A percentile compares a stretch with the other conserved stretches of the same genome.
Conservation (phyloP, 2,329 filamentous ascomycete species). For the Diaporthe sp. region DNA sequence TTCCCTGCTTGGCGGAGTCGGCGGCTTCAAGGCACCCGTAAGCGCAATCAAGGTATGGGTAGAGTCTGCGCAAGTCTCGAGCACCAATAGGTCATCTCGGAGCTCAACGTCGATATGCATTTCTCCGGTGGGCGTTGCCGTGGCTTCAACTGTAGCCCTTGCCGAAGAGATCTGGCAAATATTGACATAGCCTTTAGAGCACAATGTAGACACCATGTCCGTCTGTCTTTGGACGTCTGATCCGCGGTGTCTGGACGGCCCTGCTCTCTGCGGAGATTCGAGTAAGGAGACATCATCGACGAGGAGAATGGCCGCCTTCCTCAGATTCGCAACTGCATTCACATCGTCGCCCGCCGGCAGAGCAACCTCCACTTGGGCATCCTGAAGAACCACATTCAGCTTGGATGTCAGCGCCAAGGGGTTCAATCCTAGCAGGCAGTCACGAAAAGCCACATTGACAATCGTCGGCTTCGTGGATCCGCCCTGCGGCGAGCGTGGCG, state of each 20-base stretch:
- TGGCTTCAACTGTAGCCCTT: slow-evolving; percentile 74
- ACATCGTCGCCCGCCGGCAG: slow-evolving; percentile 76
- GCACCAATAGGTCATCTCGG: slow-evolving; percentile 85
- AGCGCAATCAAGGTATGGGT: slow-evolving; percentile 90
- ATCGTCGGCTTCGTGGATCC: slow-evolving; percentile 68
- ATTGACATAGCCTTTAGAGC: slow-evolving; percentile 82
- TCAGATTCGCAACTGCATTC: slow-evolving; percentile 75
- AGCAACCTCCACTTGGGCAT: slow-evolving; percentile 78
- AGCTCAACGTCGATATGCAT: slow-evolving; percentile 84
- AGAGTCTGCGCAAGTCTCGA: slow-evolving; percentile 97
- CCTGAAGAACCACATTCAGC: slow-evolving; percentile 81
- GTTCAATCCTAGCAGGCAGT: slow-evolving; percentile 88
- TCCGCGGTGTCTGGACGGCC: slow-evolving; percentile 50
- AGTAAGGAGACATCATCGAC: slow-evolving; percentile 78
- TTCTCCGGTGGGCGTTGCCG: slow-evolving; percentile 67
- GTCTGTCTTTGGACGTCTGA: slow-evolving; percentile 55
- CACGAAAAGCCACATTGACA: slow-evolving; percentile 81
- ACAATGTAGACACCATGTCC: slow-evolving; percentile 68
- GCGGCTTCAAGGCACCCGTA: slow-evolving; percentile 84
- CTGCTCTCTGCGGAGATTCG: slow-evolving; percentile 56
- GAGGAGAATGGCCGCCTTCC: slow-evolving; percentile 85
- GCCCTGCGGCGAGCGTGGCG: slow-evolving; percentile 43
- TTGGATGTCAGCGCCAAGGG: slow-evolving; percentile 83
- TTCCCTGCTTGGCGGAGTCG: slow-evolving; percentile 84
- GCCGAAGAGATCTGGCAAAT: slow-evolving; percentile 91